Conservation (phyloP, 306 rosid genomes). For the Sechiopsis laciniata region DNA sequence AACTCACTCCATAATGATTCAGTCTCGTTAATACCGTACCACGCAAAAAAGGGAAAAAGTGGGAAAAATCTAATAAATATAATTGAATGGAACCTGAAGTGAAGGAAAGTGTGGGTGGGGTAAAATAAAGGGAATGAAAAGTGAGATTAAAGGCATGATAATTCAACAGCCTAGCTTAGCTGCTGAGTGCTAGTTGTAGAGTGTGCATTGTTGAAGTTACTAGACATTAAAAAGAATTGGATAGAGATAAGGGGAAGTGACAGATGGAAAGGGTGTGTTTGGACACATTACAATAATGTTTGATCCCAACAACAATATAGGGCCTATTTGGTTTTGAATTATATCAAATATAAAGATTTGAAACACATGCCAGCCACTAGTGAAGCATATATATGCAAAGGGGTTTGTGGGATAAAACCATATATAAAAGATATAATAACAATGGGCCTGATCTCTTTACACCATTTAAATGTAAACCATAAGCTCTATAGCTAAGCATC, state of each 20-base stretch:
- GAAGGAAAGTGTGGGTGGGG: neutral
- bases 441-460: conserved; percentile 26
- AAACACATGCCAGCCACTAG: conserved; percentile 56
- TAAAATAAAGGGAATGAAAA: conserved; percentile 1
- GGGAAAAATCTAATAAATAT: neutral
- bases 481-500: conserved; percentile 34
- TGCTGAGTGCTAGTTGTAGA: neutral
- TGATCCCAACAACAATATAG: conserved; percentile 6
- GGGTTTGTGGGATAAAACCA: conserved; percentile 36
- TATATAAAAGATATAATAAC: conserved; percentile 21
- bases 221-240: neutral
- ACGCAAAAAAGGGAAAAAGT: neutral
- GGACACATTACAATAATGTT: conserved; percentile 20
- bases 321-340: conserved; percentile 21
- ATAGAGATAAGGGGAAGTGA: conserved; percentile 29
- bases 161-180: neutral
- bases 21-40: neutral
- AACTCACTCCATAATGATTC: too few relatives aligned
- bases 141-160: neutral
- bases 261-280: conserved; percentile 47
- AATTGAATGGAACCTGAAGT: neutral
- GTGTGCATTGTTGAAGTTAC: neutral
- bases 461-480: conserved; percentile 48
- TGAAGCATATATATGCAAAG: conserved; percentile 30
- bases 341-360: conserved; percentile 4